A percentile compares a stretch with the other conserved stretches of the same genome.
Evolutionary conservation across 2,329 filamentous ascomycete genomes (phyloP).

Genomic region (Fusarium agapanthi): DNA sequence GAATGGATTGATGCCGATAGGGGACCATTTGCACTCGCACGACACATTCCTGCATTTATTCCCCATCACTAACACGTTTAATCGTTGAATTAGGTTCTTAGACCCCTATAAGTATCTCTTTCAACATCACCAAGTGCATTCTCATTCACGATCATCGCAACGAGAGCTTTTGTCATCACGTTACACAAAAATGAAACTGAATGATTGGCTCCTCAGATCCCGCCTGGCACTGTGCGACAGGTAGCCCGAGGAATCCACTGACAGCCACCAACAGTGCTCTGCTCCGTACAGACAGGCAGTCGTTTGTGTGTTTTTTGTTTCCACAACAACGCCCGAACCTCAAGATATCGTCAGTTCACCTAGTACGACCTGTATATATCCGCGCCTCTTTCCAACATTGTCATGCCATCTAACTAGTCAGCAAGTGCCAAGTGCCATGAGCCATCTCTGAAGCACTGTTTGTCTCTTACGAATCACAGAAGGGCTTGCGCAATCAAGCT

Average conservation of each 20-base stretch:
- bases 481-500: not conserved
- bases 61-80: not conserved
- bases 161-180: not conserved
- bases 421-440: not conserved
- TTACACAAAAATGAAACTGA: not conserved
- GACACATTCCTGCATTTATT: not conserved
- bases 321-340: not conserved
- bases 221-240: not conserved
- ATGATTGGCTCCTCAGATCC: not conserved
- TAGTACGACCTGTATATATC: not conserved
- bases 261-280: not conserved
- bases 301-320: not conserved
- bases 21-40: not conserved
- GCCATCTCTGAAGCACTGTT: not conserved
- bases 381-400: too few species aligned
- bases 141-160: not conserved
- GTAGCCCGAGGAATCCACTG: not conserved
- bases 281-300: not conserved
- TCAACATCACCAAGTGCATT: not conserved
- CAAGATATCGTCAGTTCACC: not conserved
- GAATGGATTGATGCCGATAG: not conserved
- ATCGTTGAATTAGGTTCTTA: not conserved
- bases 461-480: not conserved
- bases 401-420: not conserved
- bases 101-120: too few species aligned